Evolutionary conservation across 768 basidiomycete species (phyloP), one percentile per base, ranked within the genome.

Genomic region (Tephrocybe sp.): DNA sequence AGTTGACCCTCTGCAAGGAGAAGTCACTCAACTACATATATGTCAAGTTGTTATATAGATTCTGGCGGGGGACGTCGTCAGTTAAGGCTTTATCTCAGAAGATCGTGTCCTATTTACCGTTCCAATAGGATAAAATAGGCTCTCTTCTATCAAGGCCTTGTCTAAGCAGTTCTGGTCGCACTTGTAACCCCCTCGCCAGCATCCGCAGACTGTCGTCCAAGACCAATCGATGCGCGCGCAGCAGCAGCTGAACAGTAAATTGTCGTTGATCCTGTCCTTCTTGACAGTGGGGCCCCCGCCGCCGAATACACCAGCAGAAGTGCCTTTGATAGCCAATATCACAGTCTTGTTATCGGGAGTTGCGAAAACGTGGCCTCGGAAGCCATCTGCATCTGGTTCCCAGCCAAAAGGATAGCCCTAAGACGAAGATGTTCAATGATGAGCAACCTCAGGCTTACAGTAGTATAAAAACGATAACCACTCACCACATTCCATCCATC

Each of bases 211-310:
- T 0, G 91, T 82, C 38, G 87, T 83, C 96, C 96, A 98, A 15
- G 89, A 83, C 84, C 91, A 96, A 61, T 91, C 92, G 24, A 97
- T 79, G 15, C 83, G 73, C 0, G 96, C 96, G 66, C 96, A 98
- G 68, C 96, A 98, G 63, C 96, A 98, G 54, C 86, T 88, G 66
- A 96, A 96, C 50, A 98, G 68, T 5, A 97, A 66, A 57, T 95
- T 98, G 64, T 98, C 94, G 71, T 98, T 98, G 46, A 89, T 64
- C 68, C 89, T 95, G 73, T 98, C 96, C 62, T 93, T 96, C 72
- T 83, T 85, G 2, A 76, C 76, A n/a, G 96, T 98, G 12, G 86
- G 84, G 0, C 92, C 92, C 1, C 84, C 84, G 16, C 86, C 80
- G 1, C 89, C 82, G 44, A 92, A 78, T 9, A 83, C 42, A 2